These are phyloP conservation scores for Amphichorda felina DNA, from an alignment of 2,329 filamentous ascomycete species.

Conservation along the genomic window DNA sequence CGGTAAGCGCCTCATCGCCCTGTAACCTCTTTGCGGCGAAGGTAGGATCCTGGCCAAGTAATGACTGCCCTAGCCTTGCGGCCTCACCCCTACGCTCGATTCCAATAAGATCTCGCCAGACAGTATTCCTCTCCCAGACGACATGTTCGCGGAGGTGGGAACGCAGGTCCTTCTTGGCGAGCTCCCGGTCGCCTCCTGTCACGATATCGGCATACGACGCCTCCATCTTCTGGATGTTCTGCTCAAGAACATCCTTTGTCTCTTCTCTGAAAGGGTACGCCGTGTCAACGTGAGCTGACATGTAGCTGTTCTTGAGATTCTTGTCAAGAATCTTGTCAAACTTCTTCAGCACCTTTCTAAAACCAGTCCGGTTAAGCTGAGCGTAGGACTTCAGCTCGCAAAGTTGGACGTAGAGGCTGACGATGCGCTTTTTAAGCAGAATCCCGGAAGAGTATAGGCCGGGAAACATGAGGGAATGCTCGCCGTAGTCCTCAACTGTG, in stretches of 20 bases:
- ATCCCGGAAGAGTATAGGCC: slow-evolving; percentile 56
- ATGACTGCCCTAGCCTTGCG: slow-evolving; percentile 74
- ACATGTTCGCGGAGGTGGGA: slow-evolving; percentile 92
- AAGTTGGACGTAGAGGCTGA: slow-evolving; percentile 78
- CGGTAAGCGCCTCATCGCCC: slow-evolving; percentile 63
- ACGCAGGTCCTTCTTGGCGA: slow-evolving; percentile 75
- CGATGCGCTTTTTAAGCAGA: slow-evolving; percentile 83
- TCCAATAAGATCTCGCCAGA: slow-evolving; percentile 98
- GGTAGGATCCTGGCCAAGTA: slow-evolving; percentile 66
- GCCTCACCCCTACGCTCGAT: slow-evolving; percentile 93
- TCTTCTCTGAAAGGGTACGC: slow-evolving; percentile 71
- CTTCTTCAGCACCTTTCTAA: slow-evolving; percentile 94
- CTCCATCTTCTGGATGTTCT: slow-evolving; percentile 65
- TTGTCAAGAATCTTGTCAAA: slow-evolving; percentile 93
- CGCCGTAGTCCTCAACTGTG: slow-evolving; percentile 66
- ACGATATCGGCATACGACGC: slow-evolving; percentile 69
- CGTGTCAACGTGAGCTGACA: slow-evolving; percentile 59
- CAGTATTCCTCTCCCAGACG: slow-evolving; percentile 97
- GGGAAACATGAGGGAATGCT: slow-evolving; percentile 55
- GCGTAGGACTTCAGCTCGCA: slow-evolving; percentile 94
- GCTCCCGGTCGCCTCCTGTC: slow-evolving; percentile 64
- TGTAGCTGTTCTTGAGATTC: slow-evolving; percentile 65
- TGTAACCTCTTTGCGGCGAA: slow-evolving; percentile 61
- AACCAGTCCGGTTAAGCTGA: slow-evolving; percentile 93
- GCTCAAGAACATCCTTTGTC: slow-evolving; percentile 60